Evolutionary conservation across 306 rosid genomes (phyloP).

Genomic region (Rosa lucieae): DNA sequence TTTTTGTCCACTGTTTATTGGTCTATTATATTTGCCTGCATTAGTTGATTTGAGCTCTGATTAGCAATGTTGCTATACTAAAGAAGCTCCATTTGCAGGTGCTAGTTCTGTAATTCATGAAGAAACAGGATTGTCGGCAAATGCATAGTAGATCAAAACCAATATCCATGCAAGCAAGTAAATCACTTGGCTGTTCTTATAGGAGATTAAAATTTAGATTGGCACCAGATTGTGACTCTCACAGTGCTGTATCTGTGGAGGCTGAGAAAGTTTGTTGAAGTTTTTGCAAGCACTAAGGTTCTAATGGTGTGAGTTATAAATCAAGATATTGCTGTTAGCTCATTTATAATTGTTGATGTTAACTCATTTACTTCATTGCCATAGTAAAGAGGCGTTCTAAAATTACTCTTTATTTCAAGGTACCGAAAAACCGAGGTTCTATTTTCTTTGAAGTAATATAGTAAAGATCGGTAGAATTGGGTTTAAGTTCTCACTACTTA

Average conservation of each 20-base stretch:
- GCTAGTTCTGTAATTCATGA: slow-evolving; percentile 62
- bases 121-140: slow-evolving; percentile 57
- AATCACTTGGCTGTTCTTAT: slow-evolving; percentile 51
- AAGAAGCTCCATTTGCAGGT: neutral
- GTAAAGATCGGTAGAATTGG: neutral
- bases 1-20: neutral
- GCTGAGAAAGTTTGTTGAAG: slow-evolving; percentile 21
- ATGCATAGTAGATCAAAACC: slow-evolving; percentile 59
- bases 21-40: neutral
- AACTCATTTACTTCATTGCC: neutral
- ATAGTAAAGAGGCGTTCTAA: neutral
- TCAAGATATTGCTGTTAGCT: neutral
- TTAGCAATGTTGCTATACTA: neutral
- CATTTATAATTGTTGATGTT: no score
- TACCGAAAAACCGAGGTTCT: neutral
- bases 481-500: no score
- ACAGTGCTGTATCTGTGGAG: slow-evolving; percentile 5
- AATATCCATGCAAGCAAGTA: slow-evolving; percentile 58
- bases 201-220: slow-evolving; percentile 63
- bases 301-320: neutral
- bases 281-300: neutral
- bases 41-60: neutral
- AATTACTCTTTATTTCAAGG: neutral
- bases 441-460: no score
- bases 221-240: slow-evolving; percentile 48